Percentiles rank a stretch among this genome's conserved stretches.
phyloP scores from a whole-genome alignment of 257 asterid genomes.

The Euphrasia confusa region DNA sequence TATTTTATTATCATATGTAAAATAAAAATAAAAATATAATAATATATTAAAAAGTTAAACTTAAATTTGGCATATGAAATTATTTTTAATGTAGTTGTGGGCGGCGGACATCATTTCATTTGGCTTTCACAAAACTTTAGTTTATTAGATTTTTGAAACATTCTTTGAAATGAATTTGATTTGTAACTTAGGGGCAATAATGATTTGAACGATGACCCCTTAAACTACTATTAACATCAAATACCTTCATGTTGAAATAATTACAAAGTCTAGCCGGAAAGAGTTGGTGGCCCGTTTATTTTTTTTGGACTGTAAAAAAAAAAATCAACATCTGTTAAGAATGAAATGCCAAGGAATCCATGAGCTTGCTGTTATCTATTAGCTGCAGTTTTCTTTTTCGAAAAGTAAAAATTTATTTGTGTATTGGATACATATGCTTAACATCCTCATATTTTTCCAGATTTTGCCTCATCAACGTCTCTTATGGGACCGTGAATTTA shows the following conservation, averaged over 20 bases:
- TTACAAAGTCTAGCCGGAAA: no score
- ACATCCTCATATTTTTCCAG: conserved; percentile 32
- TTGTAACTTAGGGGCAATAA: not conserved
- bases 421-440: not conserved
- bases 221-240: no score
- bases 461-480: conserved; percentile 91
- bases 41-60: no score
- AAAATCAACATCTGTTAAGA: no score
- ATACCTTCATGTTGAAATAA: no score
- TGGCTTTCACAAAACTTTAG: conserved; percentile 1
- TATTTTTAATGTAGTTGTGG: not conserved
- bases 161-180: not conserved
- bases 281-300: no score
- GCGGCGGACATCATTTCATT: not conserved
- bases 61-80: no score
- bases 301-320: no score
- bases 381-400: not conserved
- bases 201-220: not conserved
- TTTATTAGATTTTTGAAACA: not conserved
- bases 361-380: not conserved
- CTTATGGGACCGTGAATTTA: conserved; percentile 73
- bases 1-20: no score
- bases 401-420: not conserved
- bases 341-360: no score
- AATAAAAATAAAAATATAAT: no score